Evolutionary conservation across 805 yeast genomes (phyloP), one percentile per base, ranked within the genome.

Genomic region (Torulaspora franciscae): DNA sequence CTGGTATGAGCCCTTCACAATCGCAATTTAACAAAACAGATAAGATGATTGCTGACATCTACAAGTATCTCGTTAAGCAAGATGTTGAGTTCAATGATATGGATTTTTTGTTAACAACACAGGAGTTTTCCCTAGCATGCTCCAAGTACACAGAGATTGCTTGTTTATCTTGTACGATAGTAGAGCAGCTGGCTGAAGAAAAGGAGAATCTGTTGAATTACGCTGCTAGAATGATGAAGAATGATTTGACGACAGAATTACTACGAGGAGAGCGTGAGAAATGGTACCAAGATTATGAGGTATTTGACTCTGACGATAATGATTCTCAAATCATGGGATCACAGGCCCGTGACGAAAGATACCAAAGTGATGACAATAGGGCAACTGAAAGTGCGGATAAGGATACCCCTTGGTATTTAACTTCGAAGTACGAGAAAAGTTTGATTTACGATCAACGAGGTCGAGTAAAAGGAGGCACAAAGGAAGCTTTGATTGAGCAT

Each of bases 401-500:
- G 19, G 77, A 78, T 48, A 63, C 71, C 1, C 88, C 89, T 3
- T 85, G 93, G 93, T 84, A 71, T 55, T 66, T 85, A 56, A 83
- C 79, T 45, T 76, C 83, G 4, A 89, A 83, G 51, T 80, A 77
- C 42, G 86, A 79, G 48, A 73, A 62, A 50, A 79, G 76, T 47
- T 54, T 73, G 40, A 69, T 81, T 22, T 80, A 79, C 55, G 93
- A 87, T 51, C 67, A 79, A 25, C 78, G 79, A 47, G 93, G 90
- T 1, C 73, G 73, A 42, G 74, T 89, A 29, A 84, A 83, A 61
- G 97, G 96, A 41, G 97, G 96, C 4, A 77, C 95, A 0, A 74
- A 79, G 36, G 80, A 76, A 35, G 95, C 95, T 0, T 68, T 91
- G 35, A 74, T 91, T 6, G 83, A 88, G 43, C 87, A 85, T 62